Evolutionary conservation across 2,329 filamentous ascomycete genomes (phyloP), one percentile per base, ranked within the genome.

Genomic region (Aspergillus sp.): DNA sequence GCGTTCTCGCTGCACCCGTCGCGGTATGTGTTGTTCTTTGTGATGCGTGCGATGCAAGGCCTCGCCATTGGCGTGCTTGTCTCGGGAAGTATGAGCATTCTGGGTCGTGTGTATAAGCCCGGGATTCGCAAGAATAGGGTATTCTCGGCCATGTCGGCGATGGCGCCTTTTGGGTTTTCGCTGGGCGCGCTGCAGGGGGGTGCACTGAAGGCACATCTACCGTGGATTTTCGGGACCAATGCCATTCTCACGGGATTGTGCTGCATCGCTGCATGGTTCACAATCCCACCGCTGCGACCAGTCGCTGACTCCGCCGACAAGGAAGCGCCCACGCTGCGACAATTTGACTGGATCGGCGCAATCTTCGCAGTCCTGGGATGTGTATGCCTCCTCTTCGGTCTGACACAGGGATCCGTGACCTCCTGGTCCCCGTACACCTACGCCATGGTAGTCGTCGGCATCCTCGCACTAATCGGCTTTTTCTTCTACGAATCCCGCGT

Each of bases 321-420:
- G 15, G 57, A 63, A 54, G 56, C 53, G 5, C 52, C 65, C 51
- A 47, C 57, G 48, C 53, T 71, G 7, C 58, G 60, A 6, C 58
- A 65, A 38, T 64, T 65, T 39, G 61, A 65, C 39, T 70, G 64
- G 17, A 56, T 72, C 5, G 78, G 77, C 9, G 70, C 70, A 5
- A 49, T 67, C 3, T 64, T 70, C 3, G 78, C 78, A 4, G 69
- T 80, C 5, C 64, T 66, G 3, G 75, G 71, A 5, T 68, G 80
- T 48, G 69, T 80, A 2, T 68, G 79, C n/a, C 68, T 81, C 53
- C 78, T 81, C 48, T 76, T 81, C 45, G 75, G 77, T 0, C 76
- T 77, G 64, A 81, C 80, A 35, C 75, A 79, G 55, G 75, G 74
- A 2, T 70, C 73, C 0, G 67, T 74, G 1, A 72, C 73, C 4